Conservation (phyloP, 768 basidiomycete genomes). For the Candolleomyces efflorescens region DNA sequence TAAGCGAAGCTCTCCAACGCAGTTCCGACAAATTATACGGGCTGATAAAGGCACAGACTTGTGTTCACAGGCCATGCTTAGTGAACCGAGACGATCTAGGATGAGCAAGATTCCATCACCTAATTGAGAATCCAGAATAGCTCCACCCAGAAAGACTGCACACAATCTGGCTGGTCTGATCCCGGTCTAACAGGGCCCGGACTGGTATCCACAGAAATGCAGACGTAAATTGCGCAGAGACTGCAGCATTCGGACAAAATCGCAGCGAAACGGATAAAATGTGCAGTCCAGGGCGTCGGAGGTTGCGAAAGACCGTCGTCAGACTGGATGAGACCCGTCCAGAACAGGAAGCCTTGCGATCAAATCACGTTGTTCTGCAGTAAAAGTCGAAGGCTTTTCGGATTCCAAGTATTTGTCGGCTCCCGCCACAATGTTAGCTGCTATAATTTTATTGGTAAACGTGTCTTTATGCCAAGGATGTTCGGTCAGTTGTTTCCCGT, state of each 20-base stretch:
- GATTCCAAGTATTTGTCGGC: no score
- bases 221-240: background rate
- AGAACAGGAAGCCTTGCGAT: conserved; percentile 18
- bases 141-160: background rate
- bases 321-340: conserved; percentile 16
- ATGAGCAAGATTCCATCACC: conserved; percentile 5
- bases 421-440: no score
- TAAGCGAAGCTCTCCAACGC: conserved; percentile 8
- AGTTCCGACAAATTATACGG: conserved; percentile 11
- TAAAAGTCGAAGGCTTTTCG: no score
- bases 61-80: background rate
- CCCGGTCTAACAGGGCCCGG: background rate
- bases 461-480: no score
- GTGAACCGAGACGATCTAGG: conserved; percentile 1
- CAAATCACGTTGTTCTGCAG: background rate
- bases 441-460: no score
- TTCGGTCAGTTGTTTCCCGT: no score
- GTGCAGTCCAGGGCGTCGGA: conserved; percentile 21
- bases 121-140: background rate
- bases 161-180: background rate
- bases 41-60: conserved; percentile 9
- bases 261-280: background rate
- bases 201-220: background rate
- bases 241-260: background rate
- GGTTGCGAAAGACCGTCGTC: conserved; percentile 26